Evolutionary conservation across 2,329 filamentous ascomycete genomes (phyloP), one percentile per base, ranked within the genome.

Genomic region (Eutypella sp.): DNA sequence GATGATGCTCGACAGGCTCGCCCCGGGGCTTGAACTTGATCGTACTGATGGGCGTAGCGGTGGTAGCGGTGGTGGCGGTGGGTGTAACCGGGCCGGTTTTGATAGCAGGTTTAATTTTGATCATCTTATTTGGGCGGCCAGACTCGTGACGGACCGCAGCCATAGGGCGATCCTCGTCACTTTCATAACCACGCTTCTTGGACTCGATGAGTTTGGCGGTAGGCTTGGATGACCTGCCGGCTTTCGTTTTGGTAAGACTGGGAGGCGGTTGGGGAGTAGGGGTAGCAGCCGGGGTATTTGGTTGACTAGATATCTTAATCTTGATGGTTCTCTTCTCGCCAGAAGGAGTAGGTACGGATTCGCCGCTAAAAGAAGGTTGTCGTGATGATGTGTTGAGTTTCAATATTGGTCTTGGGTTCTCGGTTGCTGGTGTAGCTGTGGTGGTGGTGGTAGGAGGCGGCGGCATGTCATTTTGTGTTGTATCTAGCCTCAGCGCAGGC

Each of bases 1-100:
- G 79, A 5, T 83, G 82, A 52, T 88, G 79, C 25, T 78, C 72
- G 6, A 87, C 85, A 1, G 80, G 75, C 51, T 82, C 78, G n/a
- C 84, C 85, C 56, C 84, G 81, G 41, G 81, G 73, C 58, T 82
- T 85, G 47, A 88, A 69, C 44, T 79, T 78, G 46, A 84, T 61
- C 25, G 50, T 44, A 24, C 46, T 57, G 5, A 57, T 41, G 47
- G 70, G 25, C 68, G 67, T 27, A 57, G 63, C 44, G 51, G n/a
- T 57, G 5, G 57, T 41, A 48, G 70, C 24, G 68, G 67, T 27
- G 57, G 63, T 43, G 51, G 58, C 18, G 7, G 62, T 39, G 49
- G 62, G 62, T 53, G 45, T 58, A 56, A 47, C 53, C 51, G 50
- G 46, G 31, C 53, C 49, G 22, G 55, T 56, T 40, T 63, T 74